phyloP scores from a whole-genome alignment of 1,139 yeast genomes.

The Yamadazyma atlantica region DNA sequence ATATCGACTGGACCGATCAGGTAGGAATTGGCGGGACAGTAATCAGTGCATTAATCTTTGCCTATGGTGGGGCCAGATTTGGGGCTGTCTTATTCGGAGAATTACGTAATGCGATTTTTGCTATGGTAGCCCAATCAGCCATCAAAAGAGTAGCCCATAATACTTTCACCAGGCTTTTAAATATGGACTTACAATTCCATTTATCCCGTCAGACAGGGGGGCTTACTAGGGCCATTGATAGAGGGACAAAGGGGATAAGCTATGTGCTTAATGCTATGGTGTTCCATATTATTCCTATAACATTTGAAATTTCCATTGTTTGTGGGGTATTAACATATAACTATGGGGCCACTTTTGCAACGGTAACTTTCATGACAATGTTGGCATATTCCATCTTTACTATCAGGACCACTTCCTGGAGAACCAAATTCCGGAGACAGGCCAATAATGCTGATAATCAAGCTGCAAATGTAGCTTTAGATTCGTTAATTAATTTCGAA shows the following conservation, averaged over 20 bases:
- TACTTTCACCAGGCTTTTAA: constrained; percentile 80
- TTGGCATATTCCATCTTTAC: constrained; percentile 83
- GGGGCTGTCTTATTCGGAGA: constrained; percentile 96
- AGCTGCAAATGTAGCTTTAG: constrained; percentile 93
- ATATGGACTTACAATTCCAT: constrained; percentile 88
- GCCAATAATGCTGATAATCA: constrained; percentile 94
- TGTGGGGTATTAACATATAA: constrained; percentile 93
- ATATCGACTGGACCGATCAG: constrained; percentile 75
- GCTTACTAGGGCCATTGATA: constrained; percentile 89
- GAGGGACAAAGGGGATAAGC: constrained; percentile 97
- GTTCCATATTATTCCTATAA: constrained; percentile 89
- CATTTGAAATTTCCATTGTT: constrained; percentile 88
- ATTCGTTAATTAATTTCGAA: constrained; percentile 90
- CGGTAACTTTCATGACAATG: constrained; percentile 87
- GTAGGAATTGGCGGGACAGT: constrained; percentile 62
- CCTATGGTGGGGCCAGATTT: constrained; percentile 92
- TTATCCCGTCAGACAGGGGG: constrained; percentile 94
- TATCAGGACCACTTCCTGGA: constrained; percentile 91
- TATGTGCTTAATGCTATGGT: constrained; percentile 94
- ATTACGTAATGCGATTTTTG: constrained; percentile 90
- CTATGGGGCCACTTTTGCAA: constrained; percentile 87
- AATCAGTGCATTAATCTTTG: constrained; percentile 73
- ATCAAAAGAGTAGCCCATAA: constrained; percentile 86
- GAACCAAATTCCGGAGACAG: constrained; percentile 85
- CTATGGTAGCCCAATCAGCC: constrained; percentile 93